A percentile compares a stretch with the other conserved stretches of the same genome.
These are phyloP conservation scores for Xylariaceae sp. DNA, from an alignment of 2,329 filamentous ascomycete species.

Conservation along the genomic window DNA sequence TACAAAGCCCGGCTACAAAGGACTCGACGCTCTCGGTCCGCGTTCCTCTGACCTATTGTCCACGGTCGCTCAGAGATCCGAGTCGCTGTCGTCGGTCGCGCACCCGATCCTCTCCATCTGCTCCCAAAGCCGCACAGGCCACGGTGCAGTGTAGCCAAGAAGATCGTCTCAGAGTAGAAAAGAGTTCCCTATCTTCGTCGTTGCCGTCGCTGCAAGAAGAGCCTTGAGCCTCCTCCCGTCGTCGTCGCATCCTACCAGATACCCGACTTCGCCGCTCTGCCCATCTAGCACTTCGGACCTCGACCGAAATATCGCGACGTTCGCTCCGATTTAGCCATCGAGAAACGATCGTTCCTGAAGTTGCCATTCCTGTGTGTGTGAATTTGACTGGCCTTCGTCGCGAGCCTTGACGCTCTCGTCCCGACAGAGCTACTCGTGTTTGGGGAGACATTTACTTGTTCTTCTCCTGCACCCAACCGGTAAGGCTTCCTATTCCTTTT, in stretches of 20 bases:
- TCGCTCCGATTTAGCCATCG: slow-evolving; percentile 14
- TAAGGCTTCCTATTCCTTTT: slow-evolving; percentile 31
- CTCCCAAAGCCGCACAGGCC: slow-evolving; percentile 20
- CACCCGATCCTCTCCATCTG: slow-evolving; percentile 8
- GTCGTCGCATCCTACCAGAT: slow-evolving; percentile 23
- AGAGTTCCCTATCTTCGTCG: slow-evolving; percentile 12
- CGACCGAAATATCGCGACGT: slow-evolving; percentile 11
- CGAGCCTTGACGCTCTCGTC: slow-evolving; percentile 21
- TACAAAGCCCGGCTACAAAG: slow-evolving; percentile 15
- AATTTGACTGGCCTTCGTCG: slow-evolving; percentile 15
- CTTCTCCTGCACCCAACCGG: slow-evolving; percentile 78
- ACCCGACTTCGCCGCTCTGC: slow-evolving; percentile 20
- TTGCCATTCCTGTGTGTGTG: slow-evolving; percentile 19
- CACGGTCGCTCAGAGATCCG: slow-evolving; percentile 15
- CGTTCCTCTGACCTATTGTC: slow-evolving; percentile 18
- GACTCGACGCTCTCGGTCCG: slow-evolving; percentile 5
- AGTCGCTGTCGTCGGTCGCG: slow-evolving; percentile 12
- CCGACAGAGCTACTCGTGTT: slow-evolving; percentile 25
- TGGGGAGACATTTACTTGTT: slow-evolving; percentile 99
- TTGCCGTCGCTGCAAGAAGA: slow-evolving; percentile 20
- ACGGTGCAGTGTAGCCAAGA: slow-evolving; percentile 26
- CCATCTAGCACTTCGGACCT: slow-evolving; percentile 21
- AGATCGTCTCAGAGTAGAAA: slow-evolving; percentile 20
- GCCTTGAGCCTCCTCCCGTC: slow-evolving; percentile 20
- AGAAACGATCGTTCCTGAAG: slow-evolving; percentile 11